A percentile compares a stretch with the other conserved stretches of the same genome.
Conservation (phyloP, 768 basidiomycete genomes). For the Amanita jacksonii region DNA sequence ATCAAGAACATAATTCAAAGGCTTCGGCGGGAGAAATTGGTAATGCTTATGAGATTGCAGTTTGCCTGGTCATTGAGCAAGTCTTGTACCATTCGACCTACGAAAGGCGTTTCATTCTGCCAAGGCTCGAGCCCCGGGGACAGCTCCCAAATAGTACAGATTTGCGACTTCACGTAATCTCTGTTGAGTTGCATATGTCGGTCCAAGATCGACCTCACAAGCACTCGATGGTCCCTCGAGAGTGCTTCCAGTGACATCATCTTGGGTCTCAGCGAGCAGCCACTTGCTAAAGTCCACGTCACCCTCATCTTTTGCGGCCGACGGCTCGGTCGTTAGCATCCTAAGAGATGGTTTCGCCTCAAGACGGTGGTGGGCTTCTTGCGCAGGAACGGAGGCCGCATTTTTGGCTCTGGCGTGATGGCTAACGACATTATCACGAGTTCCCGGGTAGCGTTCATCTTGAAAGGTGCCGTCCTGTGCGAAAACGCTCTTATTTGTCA, state of each 20-base stretch:
- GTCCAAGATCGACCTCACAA: neutral
- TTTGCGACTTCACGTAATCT: no score
- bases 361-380: neutral
- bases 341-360: neutral
- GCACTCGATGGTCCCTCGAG: neutral
- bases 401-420: neutral
- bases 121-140: no score
- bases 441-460: neutral
- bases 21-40: no score
- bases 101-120: no score
- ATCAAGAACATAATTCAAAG: no score
- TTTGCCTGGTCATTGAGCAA: no score
- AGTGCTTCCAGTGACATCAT: neutral
- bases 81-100: no score
- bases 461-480: neutral
- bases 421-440: neutral
- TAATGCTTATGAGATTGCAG: no score
- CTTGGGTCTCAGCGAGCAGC: slow-evolving; percentile 5
- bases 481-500: neutral
- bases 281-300: slow-evolving; percentile 9
- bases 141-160: no score
- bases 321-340: neutral
- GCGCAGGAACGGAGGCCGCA: neutral
- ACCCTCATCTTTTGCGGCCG: neutral
- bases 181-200: no score